phyloP scores from a whole-genome alignment of 75 land plant species.

The Sequoia sempervirens region DNA sequence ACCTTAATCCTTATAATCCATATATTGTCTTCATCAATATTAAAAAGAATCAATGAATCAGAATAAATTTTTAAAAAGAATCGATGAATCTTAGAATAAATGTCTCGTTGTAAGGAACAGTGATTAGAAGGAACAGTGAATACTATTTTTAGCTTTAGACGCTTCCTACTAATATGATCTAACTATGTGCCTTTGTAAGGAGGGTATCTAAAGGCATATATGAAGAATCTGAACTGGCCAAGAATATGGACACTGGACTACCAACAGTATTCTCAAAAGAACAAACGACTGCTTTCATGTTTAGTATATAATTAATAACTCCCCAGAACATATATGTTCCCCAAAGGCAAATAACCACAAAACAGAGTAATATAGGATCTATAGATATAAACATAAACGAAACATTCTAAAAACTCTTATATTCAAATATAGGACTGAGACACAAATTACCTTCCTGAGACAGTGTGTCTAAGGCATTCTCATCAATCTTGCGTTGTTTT shows the following conservation, averaged over 20 bases:
- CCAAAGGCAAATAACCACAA: background rate
- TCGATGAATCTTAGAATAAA: background rate
- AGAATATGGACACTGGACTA: background rate
- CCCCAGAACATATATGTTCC: background rate
- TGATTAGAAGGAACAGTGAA: background rate
- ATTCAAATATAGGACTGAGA: background rate
- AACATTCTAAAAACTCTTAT: background rate
- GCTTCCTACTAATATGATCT: background rate
- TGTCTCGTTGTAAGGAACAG: background rate
- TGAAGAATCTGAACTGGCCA: background rate
- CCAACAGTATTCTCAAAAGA: background rate
- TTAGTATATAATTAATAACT: background rate
- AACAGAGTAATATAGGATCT: background rate
- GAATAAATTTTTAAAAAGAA: background rate
- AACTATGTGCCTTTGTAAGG: background rate
- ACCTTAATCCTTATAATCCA: background rate
- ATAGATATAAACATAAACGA: background rate
- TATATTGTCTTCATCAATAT: background rate
- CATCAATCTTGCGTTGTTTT: conserved; percentile 27
- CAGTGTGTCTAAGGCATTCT: conserved; percentile 51
- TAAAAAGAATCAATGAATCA: background rate
- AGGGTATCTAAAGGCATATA: background rate
- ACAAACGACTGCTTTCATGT: background rate
- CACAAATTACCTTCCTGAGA: conserved; percentile 62
- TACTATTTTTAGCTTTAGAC: background rate